Evolutionary conservation across 805 yeast species (phyloP).

Genomic region (Millerago galiae): DNA sequence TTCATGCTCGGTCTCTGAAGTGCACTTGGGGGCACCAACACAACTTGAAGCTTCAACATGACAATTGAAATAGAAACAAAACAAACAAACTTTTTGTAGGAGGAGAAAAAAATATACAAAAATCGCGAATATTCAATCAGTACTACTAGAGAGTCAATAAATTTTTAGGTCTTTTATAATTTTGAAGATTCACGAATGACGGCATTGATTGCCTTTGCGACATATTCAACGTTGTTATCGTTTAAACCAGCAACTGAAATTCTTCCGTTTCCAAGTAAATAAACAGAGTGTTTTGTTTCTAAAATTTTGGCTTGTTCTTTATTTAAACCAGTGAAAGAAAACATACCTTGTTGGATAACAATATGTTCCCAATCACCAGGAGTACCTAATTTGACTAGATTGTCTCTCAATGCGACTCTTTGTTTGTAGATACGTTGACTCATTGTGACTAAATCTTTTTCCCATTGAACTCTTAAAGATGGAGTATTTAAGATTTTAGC

Average conservation of each 20-base stretch:
- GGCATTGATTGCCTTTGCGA: conserved; percentile 77
- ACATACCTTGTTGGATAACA: conserved; percentile 90
- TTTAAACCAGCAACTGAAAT: conserved; percentile 93
- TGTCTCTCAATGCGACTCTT: conserved; percentile 63
- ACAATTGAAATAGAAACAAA: too few relatives aligned
- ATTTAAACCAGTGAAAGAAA: conserved; percentile 84
- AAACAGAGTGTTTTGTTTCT: conserved; percentile 74
- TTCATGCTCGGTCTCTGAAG: conserved; percentile 13
- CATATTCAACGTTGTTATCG: conserved; percentile 65
- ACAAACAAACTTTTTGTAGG: background rate
- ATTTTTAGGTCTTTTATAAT: conserved; percentile 9
- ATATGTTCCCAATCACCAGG: conserved; percentile 95
- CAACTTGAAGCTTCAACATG: conserved; percentile 25
- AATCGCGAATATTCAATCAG: background rate
- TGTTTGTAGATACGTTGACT: conserved; percentile 72
- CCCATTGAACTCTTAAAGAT: conserved; percentile 74
- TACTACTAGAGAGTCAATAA: too few relatives aligned
- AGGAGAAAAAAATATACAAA: background rate
- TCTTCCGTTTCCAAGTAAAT: conserved; percentile 77
- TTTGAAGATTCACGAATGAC: conserved; percentile 43
- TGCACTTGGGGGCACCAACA: conserved; percentile 36
- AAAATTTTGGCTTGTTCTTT: conserved; percentile 71
- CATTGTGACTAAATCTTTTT: conserved; percentile 78
- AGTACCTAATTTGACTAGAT: conserved; percentile 57
- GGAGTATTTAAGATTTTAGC: conserved; percentile 63